Base-by-base conservation (phyloP, 352 stramenopile genomes). In the Elongisporangium senticosum region DNA sequence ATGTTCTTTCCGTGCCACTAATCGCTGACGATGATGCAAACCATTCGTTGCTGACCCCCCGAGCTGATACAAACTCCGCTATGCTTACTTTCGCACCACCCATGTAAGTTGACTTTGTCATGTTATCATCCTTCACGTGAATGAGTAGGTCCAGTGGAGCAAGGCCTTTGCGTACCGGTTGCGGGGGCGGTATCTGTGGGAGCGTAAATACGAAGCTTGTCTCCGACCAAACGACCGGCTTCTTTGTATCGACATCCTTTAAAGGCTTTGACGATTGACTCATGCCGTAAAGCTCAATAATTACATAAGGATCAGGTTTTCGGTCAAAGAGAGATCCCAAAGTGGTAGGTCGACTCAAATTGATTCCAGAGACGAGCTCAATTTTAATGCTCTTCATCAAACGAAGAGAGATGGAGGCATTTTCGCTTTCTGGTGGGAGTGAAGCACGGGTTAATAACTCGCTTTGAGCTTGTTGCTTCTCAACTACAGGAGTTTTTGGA, bases 51-150 rank as follows among this genome's bases (percentile, higher is more conserved):
- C 5, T 3, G 47, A 28, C 17, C 15, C 39, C 19, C 61, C 52
- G 4, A 2, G 22, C 13, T 19, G 54, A 17, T 8, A 80, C 74
- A 50, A 77, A 66, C 17, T 77, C 72, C 2, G 33, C 61, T 17
- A 80, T 22, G 50, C 64, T 66, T 6, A 71, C 52, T 28, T 75
- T 77, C 4, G 64, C 57, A 17, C 69, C 72, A 3, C 72, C 72
- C 66, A 81, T 76, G 39, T 76, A 81, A 2, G 69, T 78, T 13
- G 63, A 50, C 23, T 78, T 81, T 20, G 74, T 57, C 17, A 81
- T 13, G 20, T 81, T 78, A 15, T 76, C 72, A 49, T 81, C 69
- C 37, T 72, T 75, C 4, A 81, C 53, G 14, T 78, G 64, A 1
- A 75, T 60, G 13, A 75, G 19, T 0, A 77, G 33, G 52, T 75